A percentile compares a stretch with the other conserved stretches of the same genome.
phyloP scores from a whole-genome alignment of 352 stramenopile genomes.

The Pythium oligandrum region DNA sequence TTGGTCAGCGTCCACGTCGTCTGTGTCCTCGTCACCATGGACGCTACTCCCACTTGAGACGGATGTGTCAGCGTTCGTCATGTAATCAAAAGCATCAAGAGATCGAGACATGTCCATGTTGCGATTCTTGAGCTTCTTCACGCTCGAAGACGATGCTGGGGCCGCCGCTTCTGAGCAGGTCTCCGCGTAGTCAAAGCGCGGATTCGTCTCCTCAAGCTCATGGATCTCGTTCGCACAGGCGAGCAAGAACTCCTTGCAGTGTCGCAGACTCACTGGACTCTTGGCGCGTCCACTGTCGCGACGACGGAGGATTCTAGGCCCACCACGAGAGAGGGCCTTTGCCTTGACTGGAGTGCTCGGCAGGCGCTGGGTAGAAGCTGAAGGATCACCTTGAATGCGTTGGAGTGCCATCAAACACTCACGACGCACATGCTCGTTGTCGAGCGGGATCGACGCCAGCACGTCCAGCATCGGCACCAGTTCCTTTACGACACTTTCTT shows the following conservation, averaged over 20 bases:
- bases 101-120: not conserved
- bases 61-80: constrained; percentile 29
- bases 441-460: constrained; percentile 34
- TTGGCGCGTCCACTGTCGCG: constrained; percentile 37
- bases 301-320: not conserved
- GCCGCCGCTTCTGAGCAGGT: constrained; percentile 19
- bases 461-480: constrained; percentile 47
- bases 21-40: constrained; percentile 14
- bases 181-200: constrained; percentile 69
- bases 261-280: constrained; percentile 30
- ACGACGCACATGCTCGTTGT: constrained; percentile 28
- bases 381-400: constrained; percentile 12
- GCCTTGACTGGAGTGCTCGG: no score
- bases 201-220: constrained; percentile 63
- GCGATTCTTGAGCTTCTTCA: not conserved
- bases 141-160: not conserved
- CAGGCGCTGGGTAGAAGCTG: no score
- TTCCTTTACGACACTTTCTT: constrained; percentile 35
- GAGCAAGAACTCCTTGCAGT: constrained; percentile 67
- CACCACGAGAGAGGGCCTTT: not conserved
- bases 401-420: constrained; percentile 39
- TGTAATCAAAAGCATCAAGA: constrained; percentile 38
- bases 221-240: constrained; percentile 80
- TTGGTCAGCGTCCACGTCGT: constrained; percentile 44
- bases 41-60: constrained; percentile 13